Evolutionary conservation across 768 basidiomycete genomes (phyloP).

Genomic region (Leccinum pellstonianum): DNA sequence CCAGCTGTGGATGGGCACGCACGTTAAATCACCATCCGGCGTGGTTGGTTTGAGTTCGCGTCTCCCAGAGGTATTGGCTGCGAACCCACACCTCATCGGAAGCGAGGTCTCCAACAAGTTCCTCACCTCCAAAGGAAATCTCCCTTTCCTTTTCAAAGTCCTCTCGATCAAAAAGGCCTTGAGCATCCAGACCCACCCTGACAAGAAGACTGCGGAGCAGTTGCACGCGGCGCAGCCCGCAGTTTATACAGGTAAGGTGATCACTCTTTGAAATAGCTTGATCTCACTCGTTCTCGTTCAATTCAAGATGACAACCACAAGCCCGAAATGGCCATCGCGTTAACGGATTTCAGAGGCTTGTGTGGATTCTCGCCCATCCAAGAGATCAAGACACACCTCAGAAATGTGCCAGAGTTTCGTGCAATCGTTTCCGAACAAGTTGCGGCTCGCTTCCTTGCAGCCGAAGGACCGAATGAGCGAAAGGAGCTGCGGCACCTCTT

Average conservation of each 20-base stretch:
- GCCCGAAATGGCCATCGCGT: conserved; percentile 97
- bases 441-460: conserved; percentile 50
- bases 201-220: conserved; percentile 74
- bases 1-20: conserved; percentile 99
- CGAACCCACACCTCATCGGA: conserved; percentile 71
- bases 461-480: conserved; percentile 33
- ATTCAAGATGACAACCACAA: conserved; percentile 89
- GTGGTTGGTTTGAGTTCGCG: conserved; percentile 45
- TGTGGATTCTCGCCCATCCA: conserved; percentile 90
- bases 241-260: conserved; percentile 81
- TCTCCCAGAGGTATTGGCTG: conserved; percentile 60
- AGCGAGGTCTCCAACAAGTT: conserved; percentile 52
- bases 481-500: conserved; percentile 74
- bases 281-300: conserved; percentile 16
- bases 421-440: conserved; percentile 63
- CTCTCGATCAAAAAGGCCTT: conserved; percentile 87
- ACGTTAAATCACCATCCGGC: conserved; percentile 68
- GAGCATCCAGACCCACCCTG: conserved; percentile 90
- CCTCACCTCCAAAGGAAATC: conserved; percentile 56
- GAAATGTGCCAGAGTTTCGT: conserved; percentile 71
- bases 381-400: conserved; percentile 66
- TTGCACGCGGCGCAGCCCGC: conserved; percentile 69
- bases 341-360: conserved; percentile 86
- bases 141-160: conserved; percentile 93
- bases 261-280: background rate